Base-by-base conservation (phyloP, 2,329 filamentous ascomycete species). In the Fusarium sp. region DNA sequence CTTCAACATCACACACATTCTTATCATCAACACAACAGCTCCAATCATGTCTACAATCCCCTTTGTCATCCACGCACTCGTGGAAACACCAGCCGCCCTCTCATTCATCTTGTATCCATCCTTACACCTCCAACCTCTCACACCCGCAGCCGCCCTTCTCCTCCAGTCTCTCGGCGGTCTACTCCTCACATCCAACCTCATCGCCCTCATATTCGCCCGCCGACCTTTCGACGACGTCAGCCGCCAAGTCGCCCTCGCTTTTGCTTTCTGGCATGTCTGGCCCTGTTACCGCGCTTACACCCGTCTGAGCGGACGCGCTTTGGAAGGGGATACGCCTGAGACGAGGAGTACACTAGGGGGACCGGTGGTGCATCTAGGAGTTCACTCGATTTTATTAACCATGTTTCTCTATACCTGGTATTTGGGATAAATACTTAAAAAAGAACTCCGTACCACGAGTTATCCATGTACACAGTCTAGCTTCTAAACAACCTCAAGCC, bases 401-500 rank as follows among this genome's bases (percentile, higher is more conserved):
- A 73, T 83, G 67, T 83, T 89, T 65, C 16, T 79, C 6, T 67
- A 66, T 63, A 31, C 66, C 36, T 76, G 68, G 69, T 47, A 69
- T 64, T 69, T 73, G 20, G 68, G 70, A 33, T 54, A 27, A 56
- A 63, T 68, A 60, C 61, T 63, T 18, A 64, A 66, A 63, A 47
- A 18, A 27, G 5, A 59, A 64, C 42, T 63, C 45, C 6, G 20
- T 38, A 13, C 29, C 54, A 72, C 27, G 31, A 66, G 35, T 70
- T 70, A 60, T 64, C 65, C 58, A 58, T 57, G 64, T 63, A 54
- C 71, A 74, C 54, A 69, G 62, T 63, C 65, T 79, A 85, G 74
- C 79, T 86, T 64, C 85, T 84, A 78, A 91, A 91, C 68, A 91
- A 78, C 74, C 85, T 84, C 52, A 91, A 79, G 1, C 87, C 88